Percentiles rank a stretch among this genome's conserved stretches.
Evolutionary conservation across 164 flowering plant genomes (phyloP).

Genomic region (Tetracentron sinense): DNA sequence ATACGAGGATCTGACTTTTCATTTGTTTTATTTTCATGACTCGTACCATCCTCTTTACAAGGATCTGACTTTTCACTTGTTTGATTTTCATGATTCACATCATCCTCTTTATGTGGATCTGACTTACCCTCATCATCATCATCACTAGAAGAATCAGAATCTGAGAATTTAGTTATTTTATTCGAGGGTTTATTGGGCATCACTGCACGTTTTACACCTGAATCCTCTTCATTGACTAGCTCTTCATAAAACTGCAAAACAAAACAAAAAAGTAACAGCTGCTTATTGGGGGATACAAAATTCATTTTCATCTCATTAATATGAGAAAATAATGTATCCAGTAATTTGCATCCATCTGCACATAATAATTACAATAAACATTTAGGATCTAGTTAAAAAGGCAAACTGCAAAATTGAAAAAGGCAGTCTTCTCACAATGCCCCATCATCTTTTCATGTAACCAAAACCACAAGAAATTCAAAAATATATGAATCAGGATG

Average conservation of each 20-base stretch:
- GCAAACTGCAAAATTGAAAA: not conserved
- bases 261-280: not conserved
- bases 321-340: not conserved
- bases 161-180: constrained; percentile 58
- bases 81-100: constrained; percentile 11
- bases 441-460: no score
- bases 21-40: constrained; percentile 15
- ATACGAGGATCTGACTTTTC: constrained; percentile 23
- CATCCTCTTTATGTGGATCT: constrained; percentile 21
- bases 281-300: not conserved
- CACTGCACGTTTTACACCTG: constrained; percentile 21
- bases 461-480: not conserved
- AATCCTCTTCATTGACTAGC: constrained; percentile 50
- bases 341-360: not conserved
- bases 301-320: not conserved
- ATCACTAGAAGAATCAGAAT: constrained; percentile 61
- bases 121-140: constrained; percentile 41
- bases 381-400: not conserved
- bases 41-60: constrained; percentile 1
- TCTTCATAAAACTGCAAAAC: constrained; percentile 74
- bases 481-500: not conserved
- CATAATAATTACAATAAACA: not conserved
- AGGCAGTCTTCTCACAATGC: not conserved
- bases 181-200: constrained; percentile 46
- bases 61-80: constrained; percentile 21